Base-by-base conservation (phyloP, 805 yeast species). In the Teunomyces stri region DNA sequence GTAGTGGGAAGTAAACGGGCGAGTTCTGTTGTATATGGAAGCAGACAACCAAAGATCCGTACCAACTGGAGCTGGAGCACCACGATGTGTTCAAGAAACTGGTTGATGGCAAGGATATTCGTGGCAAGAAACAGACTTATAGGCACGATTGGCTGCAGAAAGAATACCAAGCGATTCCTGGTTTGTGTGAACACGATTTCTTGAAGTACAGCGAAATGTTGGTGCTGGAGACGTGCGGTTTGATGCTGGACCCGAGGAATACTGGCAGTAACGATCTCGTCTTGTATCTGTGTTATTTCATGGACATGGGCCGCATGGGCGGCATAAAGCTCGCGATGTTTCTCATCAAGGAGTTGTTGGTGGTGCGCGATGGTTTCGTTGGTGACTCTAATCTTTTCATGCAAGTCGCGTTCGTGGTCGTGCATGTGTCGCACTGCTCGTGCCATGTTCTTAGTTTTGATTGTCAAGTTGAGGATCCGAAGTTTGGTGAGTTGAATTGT, bases 401-500 rank as follows among this genome's bases (percentile, higher is more conserved):
- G 16, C 16, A 42, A 16, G 6, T 12, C 33, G 6, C 5, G 21
- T 5, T 21, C 28, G 11, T 6, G 13, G 10, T 31, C 25, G 15
- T n/a, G 5, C 4, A 22, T 6, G 13, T 22, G 29, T 6, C 22
- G 16, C 6, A 37, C 3, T 5, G 40, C n/a, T 6, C 37, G 38
- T 3, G 18, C 10, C 7, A 50, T 38, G 6, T 49, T 43, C 25
- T 44, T 54, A 27, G 57, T 58, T 29, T 49, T 48, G 10, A 55
- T 43, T 29, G 49, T 49, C n/a, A 57, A 40, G n/a, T 54, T 52
- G 28, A 52, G n/a, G 4, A 55, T 25, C 33, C 63, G 61, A 12
- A 69, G 54, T 48, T 64, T 69, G 29, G 61, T 58, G 36, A 72
- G 55, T 42, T 68, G 72, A 4, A 65, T 47, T 2, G 69, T 56